Evolutionary conservation across 2,329 filamentous ascomycete genomes (phyloP), one percentile per base, ranked within the genome.

Genomic region (Colletotrichum caudatum): DNA sequence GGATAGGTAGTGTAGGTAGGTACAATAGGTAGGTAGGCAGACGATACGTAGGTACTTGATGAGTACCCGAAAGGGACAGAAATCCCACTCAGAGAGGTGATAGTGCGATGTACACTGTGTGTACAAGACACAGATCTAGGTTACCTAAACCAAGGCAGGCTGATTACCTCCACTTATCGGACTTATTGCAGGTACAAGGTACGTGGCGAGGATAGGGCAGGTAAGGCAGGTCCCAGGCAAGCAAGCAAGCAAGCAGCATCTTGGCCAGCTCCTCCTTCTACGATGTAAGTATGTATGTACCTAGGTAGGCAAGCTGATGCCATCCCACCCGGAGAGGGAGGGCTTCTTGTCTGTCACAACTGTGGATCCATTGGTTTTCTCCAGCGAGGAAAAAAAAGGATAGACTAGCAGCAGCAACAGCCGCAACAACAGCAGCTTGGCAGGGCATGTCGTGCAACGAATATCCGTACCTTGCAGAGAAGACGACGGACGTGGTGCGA

Each of bases 401-500:
- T 16, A 53, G 48, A 53, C 48, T 26, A 33, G 33, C 41, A 33
- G 33, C 53, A 59, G 29, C 35, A 35, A 35, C 26, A 29, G 26
- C 26, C 26, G 35, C 5, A 35, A 9, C 26, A 29, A 29, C 26
- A 29, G 29, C 39, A n/a, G 33, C 54, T 51, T n/a, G 41, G 41
- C 18, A n/a, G 44, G 20, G 63, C 53, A 66, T 66, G 62, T 26
- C 9, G 54, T 70, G 39, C 56, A 48, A 65, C 62, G 41, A 48
- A 48, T 60, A 44, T 64, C 51, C 48, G 48, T 66, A 44, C 67
- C 66, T 58, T 66, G 67, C 57, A 62, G 48, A 26, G 61, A 29
- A 6, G 5, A 5, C 9, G 9, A 12, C 20, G 35, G 39, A 41
- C 14, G 41, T 20, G 44, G 20, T 46, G 20, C 18, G 9, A n/a